Percentiles rank a stretch among this genome's conserved stretches.
Evolutionary conservation across 371 early-diverging fungal species (phyloP).

Genomic region (Mortierella sp.): DNA sequence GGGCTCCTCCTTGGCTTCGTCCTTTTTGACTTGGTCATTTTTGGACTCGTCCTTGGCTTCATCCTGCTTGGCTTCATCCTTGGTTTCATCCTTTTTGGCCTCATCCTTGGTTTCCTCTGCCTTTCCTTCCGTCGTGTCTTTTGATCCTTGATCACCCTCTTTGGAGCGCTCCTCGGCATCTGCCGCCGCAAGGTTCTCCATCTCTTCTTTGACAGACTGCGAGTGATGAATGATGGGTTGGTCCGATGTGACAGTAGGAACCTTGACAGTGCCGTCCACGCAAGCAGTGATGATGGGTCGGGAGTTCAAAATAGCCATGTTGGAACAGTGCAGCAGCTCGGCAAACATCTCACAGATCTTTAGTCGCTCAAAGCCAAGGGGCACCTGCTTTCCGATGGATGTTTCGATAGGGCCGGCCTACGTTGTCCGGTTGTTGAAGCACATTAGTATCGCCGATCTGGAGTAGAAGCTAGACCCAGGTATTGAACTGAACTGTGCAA

Average conservation of each 20-base stretch:
- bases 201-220: slow-evolving; percentile 16
- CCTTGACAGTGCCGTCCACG: slow-evolving; percentile 49
- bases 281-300: slow-evolving; percentile 44
- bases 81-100: neutral
- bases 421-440: neutral
- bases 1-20: neutral
- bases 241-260: slow-evolving; percentile 22
- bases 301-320: slow-evolving; percentile 77
- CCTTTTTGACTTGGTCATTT: neutral
- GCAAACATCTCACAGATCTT: slow-evolving; percentile 97
- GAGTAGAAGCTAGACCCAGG: neutral
- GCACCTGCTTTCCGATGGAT: slow-evolving; percentile 72
- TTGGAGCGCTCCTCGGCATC: slow-evolving; percentile 69
- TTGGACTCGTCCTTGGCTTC: neutral
- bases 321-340: slow-evolving; percentile 90
- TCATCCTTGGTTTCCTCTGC: neutral
- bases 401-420: slow-evolving; percentile 67
- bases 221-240: slow-evolving; percentile 9
- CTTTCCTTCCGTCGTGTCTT: neutral
- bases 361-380: slow-evolving; percentile 93
- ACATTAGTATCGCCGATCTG: no score
- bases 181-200: neutral
- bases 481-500: neutral
- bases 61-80: neutral
- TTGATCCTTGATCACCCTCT: slow-evolving; percentile 81